These are phyloP conservation scores for Setaria italica DNA, from an alignment of 202 grass and related monocot genomes.

Conservation along the genomic window DNA sequence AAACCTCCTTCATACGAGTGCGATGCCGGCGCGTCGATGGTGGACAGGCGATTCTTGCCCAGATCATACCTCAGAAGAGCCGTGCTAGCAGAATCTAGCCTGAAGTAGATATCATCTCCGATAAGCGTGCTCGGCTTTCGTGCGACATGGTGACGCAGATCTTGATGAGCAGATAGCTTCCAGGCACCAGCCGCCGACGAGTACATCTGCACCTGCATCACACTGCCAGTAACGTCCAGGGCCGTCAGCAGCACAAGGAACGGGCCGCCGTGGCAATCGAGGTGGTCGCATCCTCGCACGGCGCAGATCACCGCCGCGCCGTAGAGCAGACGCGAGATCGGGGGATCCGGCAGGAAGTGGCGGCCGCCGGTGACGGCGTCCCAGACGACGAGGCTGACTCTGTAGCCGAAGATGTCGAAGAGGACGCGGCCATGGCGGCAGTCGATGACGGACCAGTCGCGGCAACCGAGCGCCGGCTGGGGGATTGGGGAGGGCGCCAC, in stretches of 20 bases:
- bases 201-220: background rate
- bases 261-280: background rate
- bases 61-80: too few relatives aligned
- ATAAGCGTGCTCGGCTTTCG: background rate
- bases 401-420: background rate
- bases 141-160: background rate
- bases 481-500: background rate
- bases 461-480: background rate
- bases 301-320: background rate
- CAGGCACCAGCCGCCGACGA: background rate
- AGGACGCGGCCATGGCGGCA: background rate
- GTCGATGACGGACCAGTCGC: background rate
- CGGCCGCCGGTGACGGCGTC: background rate
- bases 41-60: too few relatives aligned
- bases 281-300: background rate
- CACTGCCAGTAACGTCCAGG: accelerated
- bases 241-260: background rate
- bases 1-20: too few relatives aligned
- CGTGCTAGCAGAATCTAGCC: background rate
- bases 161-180: background rate
- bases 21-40: too few relatives aligned
- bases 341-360: background rate
- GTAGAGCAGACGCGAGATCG: background rate
- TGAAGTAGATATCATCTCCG: background rate
- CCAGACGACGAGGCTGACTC: background rate